A percentile compares a stretch with the other conserved stretches of the same genome.
phyloP scores from a whole-genome alignment of 2,329 filamentous ascomycete genomes.

The Pseudocercospora cruenta region DNA sequence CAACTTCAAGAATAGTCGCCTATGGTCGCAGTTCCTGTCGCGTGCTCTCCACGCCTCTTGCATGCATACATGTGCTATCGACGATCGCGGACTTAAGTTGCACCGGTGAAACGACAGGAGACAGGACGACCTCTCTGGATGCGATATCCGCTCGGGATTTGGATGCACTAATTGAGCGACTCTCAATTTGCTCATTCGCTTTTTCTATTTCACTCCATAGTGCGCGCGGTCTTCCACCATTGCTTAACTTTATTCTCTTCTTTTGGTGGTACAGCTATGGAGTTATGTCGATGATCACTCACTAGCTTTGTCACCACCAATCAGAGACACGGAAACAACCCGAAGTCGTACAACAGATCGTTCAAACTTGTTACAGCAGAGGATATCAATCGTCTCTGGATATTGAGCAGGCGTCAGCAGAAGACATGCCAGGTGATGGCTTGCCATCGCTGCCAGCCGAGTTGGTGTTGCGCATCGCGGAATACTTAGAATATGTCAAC shows the following conservation, averaged over 20 bases:
- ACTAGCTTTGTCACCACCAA: background rate
- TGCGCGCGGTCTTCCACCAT: background rate
- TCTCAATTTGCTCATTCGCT: too few relatives aligned
- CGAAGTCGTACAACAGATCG: background rate
- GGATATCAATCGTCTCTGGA: background rate
- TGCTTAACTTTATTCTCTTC: background rate
- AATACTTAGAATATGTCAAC: constrained; percentile 1
- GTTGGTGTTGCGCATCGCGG: constrained; percentile 10
- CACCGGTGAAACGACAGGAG: background rate
- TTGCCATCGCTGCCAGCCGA: constrained; percentile 7
- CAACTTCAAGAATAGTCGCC: background rate
- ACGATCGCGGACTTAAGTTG: background rate
- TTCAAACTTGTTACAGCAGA: background rate
- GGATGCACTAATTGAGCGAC: too few relatives aligned
- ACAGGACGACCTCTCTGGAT: background rate
- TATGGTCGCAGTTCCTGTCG: background rate
- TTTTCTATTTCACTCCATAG: too few relatives aligned
- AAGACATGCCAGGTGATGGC: background rate
- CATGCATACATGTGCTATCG: background rate
- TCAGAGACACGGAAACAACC: background rate
- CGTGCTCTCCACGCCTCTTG: background rate
- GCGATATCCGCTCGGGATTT: too few relatives aligned
- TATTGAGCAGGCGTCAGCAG: background rate
- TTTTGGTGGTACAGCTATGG: background rate
- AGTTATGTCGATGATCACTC: background rate